Base-by-base conservation (phyloP, 2,329 filamentous ascomycete species). In the Simplicillium aogashimaense region DNA sequence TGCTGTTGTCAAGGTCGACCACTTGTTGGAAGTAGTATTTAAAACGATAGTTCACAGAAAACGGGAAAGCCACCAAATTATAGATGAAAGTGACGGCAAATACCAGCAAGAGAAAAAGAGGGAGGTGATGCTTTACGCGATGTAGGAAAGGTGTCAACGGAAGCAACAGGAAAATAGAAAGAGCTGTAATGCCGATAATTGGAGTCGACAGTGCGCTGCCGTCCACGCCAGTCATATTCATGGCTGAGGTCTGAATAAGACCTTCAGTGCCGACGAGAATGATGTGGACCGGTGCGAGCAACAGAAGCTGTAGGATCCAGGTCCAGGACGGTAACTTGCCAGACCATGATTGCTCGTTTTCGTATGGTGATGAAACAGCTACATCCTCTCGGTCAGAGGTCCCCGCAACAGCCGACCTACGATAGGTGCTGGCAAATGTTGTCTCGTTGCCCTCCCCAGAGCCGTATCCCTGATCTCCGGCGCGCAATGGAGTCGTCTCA, bases 11-110 rank as follows among this genome's bases (percentile, higher is more conserved):
- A 9, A 95, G 72, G 48, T 95, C 76, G 36, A 95, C 68, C 9
- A 76, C 75, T 57, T 98, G 89, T 37, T 85, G 68, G 58, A 97
- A 95, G 60, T 81, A 94, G 36, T 90, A 71, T 60, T 97, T 97
- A 59, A 94, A 78, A 30, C 86, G 76, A 55, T 81, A 84, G 43
- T 78, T 72, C 16, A 75, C 65, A 1, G 86, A 92, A 61, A 97
- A 97, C 0, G 92, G 92, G 59, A 95, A 95, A 2, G 85, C 86
- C 3, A 76, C 64, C 4, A 95, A 74, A 54, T 94, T 94, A 66
- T 95, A 97, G 41, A 89, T 73, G 20, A 94, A 64, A 1, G 87
- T 94, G 25, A 72, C 85, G 17, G 77, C 53, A 45, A 88, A 86
- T 8, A 95, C 65, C 11, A 81, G 55, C 20, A 94, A 69, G 13